Evolutionary conservation across 2,329 filamentous ascomycete species (phyloP), one percentile per base, ranked within the genome.

Genomic region (Dactylellina leptospora): DNA sequence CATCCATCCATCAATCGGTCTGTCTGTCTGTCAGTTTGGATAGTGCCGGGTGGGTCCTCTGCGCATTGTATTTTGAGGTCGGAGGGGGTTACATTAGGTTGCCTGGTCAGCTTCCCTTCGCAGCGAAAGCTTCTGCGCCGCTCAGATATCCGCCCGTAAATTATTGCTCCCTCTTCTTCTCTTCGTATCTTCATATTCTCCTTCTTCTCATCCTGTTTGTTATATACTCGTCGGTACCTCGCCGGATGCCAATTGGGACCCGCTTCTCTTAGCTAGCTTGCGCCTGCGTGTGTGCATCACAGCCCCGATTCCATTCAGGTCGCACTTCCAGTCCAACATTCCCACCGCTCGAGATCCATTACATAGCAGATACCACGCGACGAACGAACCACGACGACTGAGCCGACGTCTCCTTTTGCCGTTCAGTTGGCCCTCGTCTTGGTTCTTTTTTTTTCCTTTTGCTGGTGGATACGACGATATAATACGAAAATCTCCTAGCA

Each of bases 291-390:
- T n/a, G n/a, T n/a, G n/a, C n/a, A n/a, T n/a, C n/a, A n/a, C n/a
- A n/a, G n/a, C n/a, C n/a, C n/a, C n/a, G n/a, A n/a, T n/a, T n/a
- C n/a, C n/a, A n/a, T n/a, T n/a, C n/a, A n/a, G n/a, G n/a, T n/a
- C n/a, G n/a, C n/a, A n/a, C n/a, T n/a, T n/a, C n/a, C n/a, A n/a
- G n/a, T n/a, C n/a, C n/a, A n/a, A n/a, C n/a, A n/a, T n/a, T n/a
- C n/a, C n/a, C n/a, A n/a, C n/a, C n/a, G n/a, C n/a, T n/a, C n/a
- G n/a, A n/a, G n/a, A n/a, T n/a, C n/a, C n/a, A n/a, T n/a, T n/a
- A n/a, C n/a, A n/a, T n/a, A n/a, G n/a, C n/a, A 4, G 27, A 22
- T 42, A 58, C 61, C 51, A 66, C 61, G 53, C 50, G 50, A 53
- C 58, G 47, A 47, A 22, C 30, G 13, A 30, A 33, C 23, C 23